A percentile compares a stretch with the other conserved stretches of the same genome.
Evolutionary conservation across 164 flowering plant species (phyloP).

Genomic region (Macadamia integrifolia): DNA sequence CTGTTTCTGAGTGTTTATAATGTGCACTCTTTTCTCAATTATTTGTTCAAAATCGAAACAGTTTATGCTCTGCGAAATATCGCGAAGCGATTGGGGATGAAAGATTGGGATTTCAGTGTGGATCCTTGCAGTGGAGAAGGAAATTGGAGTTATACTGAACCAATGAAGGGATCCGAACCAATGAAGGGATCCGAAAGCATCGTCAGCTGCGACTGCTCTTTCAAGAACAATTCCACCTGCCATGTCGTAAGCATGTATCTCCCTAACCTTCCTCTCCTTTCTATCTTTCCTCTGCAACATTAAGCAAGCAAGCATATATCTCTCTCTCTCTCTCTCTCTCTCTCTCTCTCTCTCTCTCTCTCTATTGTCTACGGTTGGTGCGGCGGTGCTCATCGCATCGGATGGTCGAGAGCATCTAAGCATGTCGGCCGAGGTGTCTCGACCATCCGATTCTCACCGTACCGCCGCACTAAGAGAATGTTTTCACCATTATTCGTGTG

Average conservation of each 20-base stretch:
- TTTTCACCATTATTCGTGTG: too few relatives aligned
- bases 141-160: slow-evolving; percentile 33
- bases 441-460: too few relatives aligned
- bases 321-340: too few relatives aligned
- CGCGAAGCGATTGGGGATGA: slow-evolving; percentile 47
- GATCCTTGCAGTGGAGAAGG: slow-evolving; percentile 54
- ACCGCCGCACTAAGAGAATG: too few relatives aligned
- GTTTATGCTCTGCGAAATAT: slow-evolving; percentile 54
- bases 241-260: slow-evolving; percentile 51
- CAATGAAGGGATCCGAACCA: slow-evolving; percentile 27
- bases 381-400: too few relatives aligned
- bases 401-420: too few relatives aligned
- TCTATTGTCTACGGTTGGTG: too few relatives aligned
- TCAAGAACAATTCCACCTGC: slow-evolving; percentile 40
- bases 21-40: neutral
- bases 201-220: slow-evolving; percentile 57
- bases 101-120: slow-evolving; percentile 46
- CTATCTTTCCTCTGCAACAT: neutral
- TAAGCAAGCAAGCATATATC: too few relatives aligned
- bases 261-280: neutral
- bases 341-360: too few relatives aligned
- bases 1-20: neutral
- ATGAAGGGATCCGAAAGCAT: slow-evolving; percentile 41
- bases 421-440: too few relatives aligned
- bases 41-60: slow-evolving; percentile 15